Percentiles rank a stretch among this genome's conserved stretches.
These are phyloP conservation scores for Pseudoturritis turrita DNA, from an alignment of 345 rosid species.

Conservation along the genomic window DNA sequence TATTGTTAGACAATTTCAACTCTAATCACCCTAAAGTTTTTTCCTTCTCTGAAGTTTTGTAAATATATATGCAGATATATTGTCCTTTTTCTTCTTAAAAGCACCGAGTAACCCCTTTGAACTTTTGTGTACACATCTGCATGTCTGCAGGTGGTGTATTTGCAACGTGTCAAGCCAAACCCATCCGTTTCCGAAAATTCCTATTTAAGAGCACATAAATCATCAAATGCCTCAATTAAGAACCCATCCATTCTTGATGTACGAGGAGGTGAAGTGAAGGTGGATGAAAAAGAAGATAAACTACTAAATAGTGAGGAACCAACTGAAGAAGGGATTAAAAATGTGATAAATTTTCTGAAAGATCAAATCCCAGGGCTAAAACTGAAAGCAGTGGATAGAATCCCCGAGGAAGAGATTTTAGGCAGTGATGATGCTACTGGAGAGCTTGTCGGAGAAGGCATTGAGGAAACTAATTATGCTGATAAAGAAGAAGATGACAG, in stretches of 20 bases:
- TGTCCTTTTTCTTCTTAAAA: neutral
- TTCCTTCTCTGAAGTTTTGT: neutral
- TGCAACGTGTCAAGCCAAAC: slow-evolving; percentile 59
- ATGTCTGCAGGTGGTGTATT: slow-evolving; percentile 63
- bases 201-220: slow-evolving; percentile 43
- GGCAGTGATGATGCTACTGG: slow-evolving; percentile 55
- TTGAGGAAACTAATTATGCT: slow-evolving; percentile 40
- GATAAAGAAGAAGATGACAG: slow-evolving; percentile 57
- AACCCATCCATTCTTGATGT: slow-evolving; percentile 47
- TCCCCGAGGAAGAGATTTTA: slow-evolving; percentile 48
- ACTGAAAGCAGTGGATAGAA: slow-evolving; percentile 66
- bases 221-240: slow-evolving; percentile 43
- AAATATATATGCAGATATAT: neutral
- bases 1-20: neutral
- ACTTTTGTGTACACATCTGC: neutral
- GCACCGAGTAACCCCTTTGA: neutral
- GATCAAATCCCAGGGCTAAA: slow-evolving; percentile 93
- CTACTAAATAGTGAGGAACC: slow-evolving; percentile 65
- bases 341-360: slow-evolving; percentile 85
- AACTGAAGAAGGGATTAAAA: slow-evolving; percentile 89
- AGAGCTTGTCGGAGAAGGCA: slow-evolving; percentile 55
- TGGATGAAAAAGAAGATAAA: slow-evolving; percentile 58
- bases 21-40: neutral
- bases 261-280: slow-evolving; percentile 57
- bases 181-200: slow-evolving; percentile 36